These are phyloP conservation scores for Nemania sp. DNA, from an alignment of 2,329 filamentous ascomycete genomes.

Conservation along the genomic window DNA sequence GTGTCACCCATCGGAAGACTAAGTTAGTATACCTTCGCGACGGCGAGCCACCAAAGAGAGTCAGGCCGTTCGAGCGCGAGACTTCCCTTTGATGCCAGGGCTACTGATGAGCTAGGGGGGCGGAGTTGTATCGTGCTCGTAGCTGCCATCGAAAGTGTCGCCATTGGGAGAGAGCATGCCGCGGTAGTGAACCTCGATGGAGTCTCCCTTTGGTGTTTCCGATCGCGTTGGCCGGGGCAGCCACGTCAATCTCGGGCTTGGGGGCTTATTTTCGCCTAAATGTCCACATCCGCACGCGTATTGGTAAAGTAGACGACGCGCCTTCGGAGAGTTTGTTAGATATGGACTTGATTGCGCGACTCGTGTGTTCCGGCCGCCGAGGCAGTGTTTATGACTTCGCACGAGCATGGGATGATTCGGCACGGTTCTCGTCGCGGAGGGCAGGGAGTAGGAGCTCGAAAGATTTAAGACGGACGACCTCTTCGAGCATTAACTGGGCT, in stretches of 20 bases:
- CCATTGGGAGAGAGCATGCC: constrained; percentile 77
- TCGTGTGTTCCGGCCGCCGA: too few relatives aligned
- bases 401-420: too few relatives aligned
- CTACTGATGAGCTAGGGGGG: constrained; percentile 77
- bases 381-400: too few relatives aligned
- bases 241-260: constrained; percentile 78
- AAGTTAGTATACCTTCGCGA: background rate
- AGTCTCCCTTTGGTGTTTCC: constrained; percentile 78
- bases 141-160: constrained; percentile 81
- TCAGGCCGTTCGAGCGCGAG: background rate
- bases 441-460: too few relatives aligned
- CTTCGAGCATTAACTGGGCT: too few relatives aligned
- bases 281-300: too few relatives aligned
- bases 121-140: constrained; percentile 76
- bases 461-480: too few relatives aligned
- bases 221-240: constrained; percentile 73
- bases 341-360: too few relatives aligned
- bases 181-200: constrained; percentile 83
- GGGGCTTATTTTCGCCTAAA: too few relatives aligned
- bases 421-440: too few relatives aligned
- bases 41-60: background rate
- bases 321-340: too few relatives aligned
- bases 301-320: too few relatives aligned
- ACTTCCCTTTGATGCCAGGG: constrained; percentile 83
- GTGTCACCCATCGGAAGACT: constrained; percentile 76